Base-by-base conservation (phyloP, 163 green algal genomes). In the Chlamydomonas reinhardtii region DNA sequence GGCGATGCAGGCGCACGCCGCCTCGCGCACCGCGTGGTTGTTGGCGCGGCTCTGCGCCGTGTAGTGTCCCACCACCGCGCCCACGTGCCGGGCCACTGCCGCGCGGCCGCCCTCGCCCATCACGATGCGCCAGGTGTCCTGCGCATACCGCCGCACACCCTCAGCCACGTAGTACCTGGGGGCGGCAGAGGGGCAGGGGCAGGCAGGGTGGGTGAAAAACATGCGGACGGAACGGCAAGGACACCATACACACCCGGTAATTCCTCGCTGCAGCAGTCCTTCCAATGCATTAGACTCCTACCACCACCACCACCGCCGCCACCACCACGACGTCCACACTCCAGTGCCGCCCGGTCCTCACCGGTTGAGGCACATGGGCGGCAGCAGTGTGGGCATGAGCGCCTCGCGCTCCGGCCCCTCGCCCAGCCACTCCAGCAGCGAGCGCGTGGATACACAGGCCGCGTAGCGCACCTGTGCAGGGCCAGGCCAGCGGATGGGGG, bases 21-120 rank as follows among this genome's bases (percentile, higher is more conserved):
- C 96, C 87, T 99, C 97, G 12, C 97, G 89, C 48, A 98, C 95
- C 2, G 93, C 93, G 86, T 98, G 95, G 92, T 99, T 98, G 92
- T 96, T 96, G 61, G 96, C 94, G 52, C 81, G 70, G 34, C 54
- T n/a, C 65, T 98, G 95, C 34, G 89, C 75, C 17, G 94, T 87
- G 91, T 98, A 99, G 90, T 97, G 97, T 12, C 76, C 81, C 27
- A 96, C 93, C 66, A 98, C 95, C 25, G 52, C 15, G 4, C 24
- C 82, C 17, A 95, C 90, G 92, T 93, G 93, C 43, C 82, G 74
- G 12, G 94, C 96, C 39, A 99, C 93, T 79, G 76, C 90, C 27
- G 79, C 73, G n/a, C 94, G 91, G 2, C 97, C 97, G 14, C 83
- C 29, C 15, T 91, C 73, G 0, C 92, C 92, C 91, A 98, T 93